Evolutionary conservation across 257 asterid genomes (phyloP).

Genomic region (Penstemon davidsonii): DNA sequence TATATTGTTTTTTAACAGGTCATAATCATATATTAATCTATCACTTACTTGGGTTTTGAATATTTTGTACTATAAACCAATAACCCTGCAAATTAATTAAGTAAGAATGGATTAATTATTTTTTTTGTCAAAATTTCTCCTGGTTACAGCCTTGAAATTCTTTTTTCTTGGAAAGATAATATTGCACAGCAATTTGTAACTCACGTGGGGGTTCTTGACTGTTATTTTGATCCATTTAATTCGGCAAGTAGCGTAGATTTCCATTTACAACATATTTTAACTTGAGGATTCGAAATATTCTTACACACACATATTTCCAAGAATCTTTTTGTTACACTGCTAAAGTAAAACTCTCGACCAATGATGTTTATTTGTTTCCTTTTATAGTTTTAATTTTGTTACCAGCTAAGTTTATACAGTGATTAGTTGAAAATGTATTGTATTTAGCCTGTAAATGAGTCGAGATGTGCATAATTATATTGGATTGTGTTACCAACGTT

Average conservation of each 20-base stretch:
- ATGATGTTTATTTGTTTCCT: not conserved
- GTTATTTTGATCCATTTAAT: constrained; percentile 38
- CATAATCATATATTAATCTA: constrained; percentile 26
- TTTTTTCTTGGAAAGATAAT: constrained; percentile 22
- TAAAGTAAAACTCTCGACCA: not conserved
- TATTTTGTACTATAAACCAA: constrained; percentile 30
- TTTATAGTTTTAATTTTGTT: too few relatives aligned
- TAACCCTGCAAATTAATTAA: constrained; percentile 16
- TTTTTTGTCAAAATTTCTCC: not conserved
- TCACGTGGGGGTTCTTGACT: constrained; percentile 66
- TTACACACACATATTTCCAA: not conserved
- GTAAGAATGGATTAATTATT: not conserved
- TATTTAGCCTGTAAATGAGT: too few relatives aligned
- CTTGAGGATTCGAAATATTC: constrained; percentile 22
- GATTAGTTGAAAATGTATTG: too few relatives aligned
- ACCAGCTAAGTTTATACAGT: not conserved
- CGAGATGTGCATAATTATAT: too few relatives aligned
- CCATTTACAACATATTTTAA: not conserved
- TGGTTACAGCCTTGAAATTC: not conserved
- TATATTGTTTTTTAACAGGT: constrained; percentile 20
- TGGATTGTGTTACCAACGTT: too few relatives aligned
- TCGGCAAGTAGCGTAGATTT: constrained; percentile 27
- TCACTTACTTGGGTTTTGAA: constrained; percentile 53
- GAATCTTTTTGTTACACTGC: not conserved
- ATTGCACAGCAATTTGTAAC: constrained; percentile 45